Conservation (phyloP, 2,329 filamentous ascomycete species). For the Lachnellula hyalina region DNA sequence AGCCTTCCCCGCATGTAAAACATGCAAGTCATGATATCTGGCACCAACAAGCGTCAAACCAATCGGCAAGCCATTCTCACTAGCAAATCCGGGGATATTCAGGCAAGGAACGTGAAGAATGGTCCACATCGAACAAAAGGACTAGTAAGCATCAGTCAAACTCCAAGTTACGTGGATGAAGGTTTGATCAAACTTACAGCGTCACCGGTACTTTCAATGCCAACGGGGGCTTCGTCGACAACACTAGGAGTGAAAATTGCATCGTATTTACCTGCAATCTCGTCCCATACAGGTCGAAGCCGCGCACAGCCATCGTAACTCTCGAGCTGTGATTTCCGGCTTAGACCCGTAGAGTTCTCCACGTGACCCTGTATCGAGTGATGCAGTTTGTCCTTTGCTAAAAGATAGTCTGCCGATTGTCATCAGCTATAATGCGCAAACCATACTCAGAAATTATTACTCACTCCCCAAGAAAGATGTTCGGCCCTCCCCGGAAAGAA, state of each 20-base stretch:
- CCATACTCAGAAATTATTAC: not conserved
- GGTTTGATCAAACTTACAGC: conserved; percentile 35
- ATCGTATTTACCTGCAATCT: conserved; percentile 44
- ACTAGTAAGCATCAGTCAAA: conserved; percentile 9
- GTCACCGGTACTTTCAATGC: conserved; percentile 48
- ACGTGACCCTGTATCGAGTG: conserved; percentile 44
- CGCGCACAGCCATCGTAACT: conserved; percentile 51
- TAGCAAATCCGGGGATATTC: conserved; percentile 59
- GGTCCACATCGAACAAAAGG: conserved; percentile 30
- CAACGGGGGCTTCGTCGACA: conserved; percentile 53
- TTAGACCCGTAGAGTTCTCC: conserved; percentile 40
- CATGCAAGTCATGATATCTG: conserved; percentile 39
- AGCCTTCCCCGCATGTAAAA: conserved; percentile 38
- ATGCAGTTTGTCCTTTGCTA: conserved; percentile 43
- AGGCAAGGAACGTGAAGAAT: conserved; percentile 54
- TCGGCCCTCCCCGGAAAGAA: conserved; percentile 48
- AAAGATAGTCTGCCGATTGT: conserved; percentile 42
- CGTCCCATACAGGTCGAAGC: conserved; percentile 50
- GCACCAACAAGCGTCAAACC: conserved; percentile 49
- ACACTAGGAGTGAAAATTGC: conserved; percentile 55
- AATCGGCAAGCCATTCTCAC: conserved; percentile 52
- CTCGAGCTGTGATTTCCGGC: conserved; percentile 43
- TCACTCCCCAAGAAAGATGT: conserved; percentile 42
- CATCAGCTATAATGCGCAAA: not conserved
- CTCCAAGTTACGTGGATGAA: not conserved